Base-by-base conservation (phyloP, 1,284 basidiomycete genomes). In the Cutaneotrichosporon arboriforme region DNA sequence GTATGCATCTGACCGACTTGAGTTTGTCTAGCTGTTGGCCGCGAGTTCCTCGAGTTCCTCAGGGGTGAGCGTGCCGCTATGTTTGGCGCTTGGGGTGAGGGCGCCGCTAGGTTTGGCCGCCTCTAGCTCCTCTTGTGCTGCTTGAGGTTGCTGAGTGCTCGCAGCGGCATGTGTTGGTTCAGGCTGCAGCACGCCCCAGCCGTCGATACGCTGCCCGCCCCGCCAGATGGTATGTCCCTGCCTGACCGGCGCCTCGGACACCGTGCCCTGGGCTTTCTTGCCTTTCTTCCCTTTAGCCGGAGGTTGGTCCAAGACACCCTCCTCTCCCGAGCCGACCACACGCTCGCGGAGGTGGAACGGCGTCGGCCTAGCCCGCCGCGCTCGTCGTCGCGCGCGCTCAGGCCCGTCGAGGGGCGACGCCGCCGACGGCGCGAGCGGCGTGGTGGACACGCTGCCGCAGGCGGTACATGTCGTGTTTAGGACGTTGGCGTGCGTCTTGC, bases 301-400 rank as follows among this genome's bases (percentile, higher is more conserved):
- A 26, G 31, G 4, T 34, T 38, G 22, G 34, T 7, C n/a, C 34
- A 12, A n/a, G n/a, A n/a, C n/a, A n/a, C n/a, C n/a, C n/a, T 5
- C 41, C 13, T n/a, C 43, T 8, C 12, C 41, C 4, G 14, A 21
- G 20, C 1, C 51, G 2, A 4, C 34, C 22, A 14, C 33, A 7
- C 14, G 47, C 44, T 69, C 69, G 2, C 61, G 51, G 46, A 65
- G 56, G 44, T 66, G 62, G 55, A 67, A 70, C 1, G 59, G 42
- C 0, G 38, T 42, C 18, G 60, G 57, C 21, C 43, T 39, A 13
- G 46, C 26, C 35, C 46, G 55, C 22, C 40, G 59, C 22, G 44
- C 49, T 17, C 67, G 42, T 22, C 61, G 52, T 2, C 36, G 21
- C 13, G 51, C 42, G 18, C 69, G 59, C 20, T 60, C 48, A 0